Percentiles rank a stretch among this genome's conserved stretches.
These are phyloP conservation scores for Aspergillus ochraceus DNA, from an alignment of 2,329 filamentous ascomycete species.

Conservation along the genomic window DNA sequence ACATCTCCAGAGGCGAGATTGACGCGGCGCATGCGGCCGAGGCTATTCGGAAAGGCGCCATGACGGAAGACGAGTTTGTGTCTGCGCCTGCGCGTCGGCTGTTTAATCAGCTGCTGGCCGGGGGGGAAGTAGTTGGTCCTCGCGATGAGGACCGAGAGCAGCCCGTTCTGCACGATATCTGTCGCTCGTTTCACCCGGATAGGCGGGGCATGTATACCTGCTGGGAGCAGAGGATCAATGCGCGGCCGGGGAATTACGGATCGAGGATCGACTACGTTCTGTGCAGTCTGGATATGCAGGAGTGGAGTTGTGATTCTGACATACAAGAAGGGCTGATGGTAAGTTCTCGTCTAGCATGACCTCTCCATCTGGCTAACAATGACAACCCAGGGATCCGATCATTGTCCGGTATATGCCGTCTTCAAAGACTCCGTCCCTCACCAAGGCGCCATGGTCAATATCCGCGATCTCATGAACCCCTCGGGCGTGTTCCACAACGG, in stretches of 20 bases:
- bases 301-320: slow-evolving; percentile 77
- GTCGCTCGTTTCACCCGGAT: slow-evolving; percentile 75
- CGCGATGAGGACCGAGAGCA: slow-evolving; percentile 69
- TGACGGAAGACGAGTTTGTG: slow-evolving; percentile 71
- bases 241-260: slow-evolving; percentile 92
- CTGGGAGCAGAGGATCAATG: slow-evolving; percentile 93
- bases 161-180: slow-evolving; percentile 79
- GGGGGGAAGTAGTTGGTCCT: slow-evolving; percentile 64
- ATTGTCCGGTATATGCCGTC: slow-evolving; percentile 86
- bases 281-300: slow-evolving; percentile 73
- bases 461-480: slow-evolving; percentile 77
- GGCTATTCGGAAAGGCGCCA: slow-evolving; percentile 66
- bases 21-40: slow-evolving; percentile 78
- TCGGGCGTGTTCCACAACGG: slow-evolving; percentile 69
- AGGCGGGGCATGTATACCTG: slow-evolving; percentile 92
- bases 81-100: slow-evolving; percentile 70
- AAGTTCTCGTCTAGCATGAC: slow-evolving; percentile 6
- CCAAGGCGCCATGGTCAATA: slow-evolving; percentile 51
- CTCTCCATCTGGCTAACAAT: slow-evolving; percentile 18
- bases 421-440: slow-evolving; percentile 64
- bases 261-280: slow-evolving; percentile 92
- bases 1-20: slow-evolving; percentile 68
- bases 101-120: slow-evolving; percentile 81
- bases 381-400: slow-evolving; percentile 71
- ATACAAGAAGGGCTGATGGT: slow-evolving; percentile 89